Base-by-base conservation (phyloP, 345 rosid species). In the Acer campestre region DNA sequence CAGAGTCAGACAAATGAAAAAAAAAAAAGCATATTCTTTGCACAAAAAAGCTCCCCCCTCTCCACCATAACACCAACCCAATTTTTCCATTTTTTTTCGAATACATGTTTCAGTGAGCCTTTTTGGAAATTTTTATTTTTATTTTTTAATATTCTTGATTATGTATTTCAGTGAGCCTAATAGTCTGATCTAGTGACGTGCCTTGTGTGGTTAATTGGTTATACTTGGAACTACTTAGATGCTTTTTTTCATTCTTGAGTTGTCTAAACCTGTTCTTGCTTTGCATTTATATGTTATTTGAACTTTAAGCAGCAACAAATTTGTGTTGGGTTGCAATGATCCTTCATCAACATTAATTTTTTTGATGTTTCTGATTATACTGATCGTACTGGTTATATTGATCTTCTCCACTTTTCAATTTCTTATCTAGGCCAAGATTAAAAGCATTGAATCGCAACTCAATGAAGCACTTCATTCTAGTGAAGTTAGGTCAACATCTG, bases 371-470 rank as follows among this genome's bases (percentile, higher is more conserved):
- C 72, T 74, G 44, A 58, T 73, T 64, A 14, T 77, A 22, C 65
- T 68, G 22, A 22, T 77, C 18, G 63, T n/a, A n/a, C n/a, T 42
- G 66, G 44, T 67, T 68, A 14, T 78, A 29, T 3, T 48, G 51
- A 63, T 58, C 17, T 79, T 70, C 65, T 58, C 63, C 79, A 31
- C 22, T 75, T 77, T 64, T 42, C 5, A 44, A n/a, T 61, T 71
- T 80, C 29, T 81, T 72, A 61, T 86, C 78, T 74, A 94, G 99
- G 93, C 89, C 78, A 90, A 88, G 83, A 76, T 92, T 46, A 83
- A 77, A 83, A 87, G 84, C 78, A 76, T 90, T 71, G 99, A 94
- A 82, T 86, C 86, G 58, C 92, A 89, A 85, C 84, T 89, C 74
- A 86, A 81, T 80, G 93, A 87, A 80, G 83, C 89, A 42, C 80